Conservation (phyloP, 1,284 basidiomycete species). For the Gomphus bonarii region DNA sequence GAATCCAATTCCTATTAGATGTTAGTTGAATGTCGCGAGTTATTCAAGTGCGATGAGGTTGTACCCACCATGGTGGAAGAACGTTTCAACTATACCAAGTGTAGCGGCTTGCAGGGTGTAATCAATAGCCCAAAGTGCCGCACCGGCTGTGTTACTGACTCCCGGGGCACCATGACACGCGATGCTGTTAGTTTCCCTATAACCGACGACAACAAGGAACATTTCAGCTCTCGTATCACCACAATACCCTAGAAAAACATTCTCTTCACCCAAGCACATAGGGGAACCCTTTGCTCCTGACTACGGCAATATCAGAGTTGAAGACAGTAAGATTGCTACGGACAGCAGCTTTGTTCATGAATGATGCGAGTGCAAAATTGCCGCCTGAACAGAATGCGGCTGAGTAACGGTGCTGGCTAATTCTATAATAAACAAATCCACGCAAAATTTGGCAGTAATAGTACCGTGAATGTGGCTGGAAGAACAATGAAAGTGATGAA, state of each 20-base stretch:
- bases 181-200: slow-evolving; percentile 35
- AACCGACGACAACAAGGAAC: slow-evolving; percentile 4
- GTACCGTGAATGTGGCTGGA: no score
- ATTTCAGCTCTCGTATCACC: neutral
- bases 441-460: no score
- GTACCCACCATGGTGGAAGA: slow-evolving; percentile 36
- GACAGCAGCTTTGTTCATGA: slow-evolving; percentile 52
- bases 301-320: slow-evolving; percentile 37
- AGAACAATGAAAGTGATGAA: slow-evolving; percentile 10
- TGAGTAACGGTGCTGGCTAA: slow-evolving; percentile 50
- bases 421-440: slow-evolving; percentile 26
- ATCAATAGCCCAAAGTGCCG: slow-evolving; percentile 59
- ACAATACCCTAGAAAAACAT: neutral
- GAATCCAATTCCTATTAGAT: slow-evolving; percentile 24
- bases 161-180: slow-evolving; percentile 49
- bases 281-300: slow-evolving; percentile 34
- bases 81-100: slow-evolving; percentile 26
- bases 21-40: neutral
- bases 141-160: slow-evolving; percentile 60
- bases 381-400: slow-evolving; percentile 26
- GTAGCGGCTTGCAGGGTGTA: slow-evolving; percentile 42
- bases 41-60: neutral
- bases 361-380: slow-evolving; percentile 37
- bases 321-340: slow-evolving; percentile 46
- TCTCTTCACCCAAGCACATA: slow-evolving; percentile 45